phyloP scores from a whole-genome alignment of 164 flowering plant species.

The Sextonia rubra region DNA sequence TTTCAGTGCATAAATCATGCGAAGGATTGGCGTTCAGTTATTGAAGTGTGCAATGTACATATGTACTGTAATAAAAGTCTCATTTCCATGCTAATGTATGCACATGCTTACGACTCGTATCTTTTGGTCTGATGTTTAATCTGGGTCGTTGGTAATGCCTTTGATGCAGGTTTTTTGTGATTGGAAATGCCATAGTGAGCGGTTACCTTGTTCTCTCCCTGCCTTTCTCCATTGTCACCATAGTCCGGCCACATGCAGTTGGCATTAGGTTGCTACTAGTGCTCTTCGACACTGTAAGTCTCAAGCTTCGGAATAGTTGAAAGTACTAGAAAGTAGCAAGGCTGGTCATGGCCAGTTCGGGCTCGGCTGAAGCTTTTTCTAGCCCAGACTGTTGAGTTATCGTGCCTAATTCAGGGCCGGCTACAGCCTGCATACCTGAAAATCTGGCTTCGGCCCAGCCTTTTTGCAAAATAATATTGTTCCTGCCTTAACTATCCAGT shows the following conservation, averaged over 20 bases:
- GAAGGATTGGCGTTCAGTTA: no score
- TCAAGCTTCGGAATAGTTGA: background rate
- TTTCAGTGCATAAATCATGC: no score
- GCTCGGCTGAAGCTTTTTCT: background rate
- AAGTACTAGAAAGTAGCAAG: background rate
- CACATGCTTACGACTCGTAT: no score
- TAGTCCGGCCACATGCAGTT: conserved; percentile 48
- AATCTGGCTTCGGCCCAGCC: no score
- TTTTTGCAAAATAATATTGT: no score
- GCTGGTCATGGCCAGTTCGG: background rate
- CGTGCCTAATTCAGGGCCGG: background rate
- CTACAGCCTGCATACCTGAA: no score
- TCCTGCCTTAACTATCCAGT: no score
- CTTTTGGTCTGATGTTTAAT: no score
- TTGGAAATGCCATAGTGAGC: conserved; percentile 50
- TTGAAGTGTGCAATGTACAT: no score
- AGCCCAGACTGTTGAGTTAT: background rate
- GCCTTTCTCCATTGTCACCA: conserved; percentile 65
- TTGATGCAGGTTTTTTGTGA: conserved; percentile 63
- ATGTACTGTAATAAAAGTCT: no score
- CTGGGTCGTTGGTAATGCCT: no score
- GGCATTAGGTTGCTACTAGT: conserved; percentile 55
- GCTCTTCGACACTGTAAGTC: conserved; percentile 57
- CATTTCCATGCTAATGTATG: no score
- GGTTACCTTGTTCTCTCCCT: conserved; percentile 74